These are phyloP conservation scores for Lathyrus aphaca DNA, from an alignment of 306 rosid genomes.

Conservation along the genomic window DNA sequence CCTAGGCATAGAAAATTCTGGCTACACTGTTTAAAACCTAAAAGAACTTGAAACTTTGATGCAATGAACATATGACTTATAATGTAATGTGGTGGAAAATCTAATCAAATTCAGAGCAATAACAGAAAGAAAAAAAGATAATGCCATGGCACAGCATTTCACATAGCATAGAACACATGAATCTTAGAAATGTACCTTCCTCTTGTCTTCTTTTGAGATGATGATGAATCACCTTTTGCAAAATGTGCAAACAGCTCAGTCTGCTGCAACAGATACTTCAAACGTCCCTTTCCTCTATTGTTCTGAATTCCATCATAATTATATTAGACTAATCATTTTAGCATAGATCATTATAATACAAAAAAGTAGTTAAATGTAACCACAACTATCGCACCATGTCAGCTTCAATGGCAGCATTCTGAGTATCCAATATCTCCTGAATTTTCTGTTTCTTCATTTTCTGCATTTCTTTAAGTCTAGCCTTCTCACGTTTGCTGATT, in stretches of 20 bases:
- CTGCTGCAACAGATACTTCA: conserved; percentile 93
- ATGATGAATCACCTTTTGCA: conserved; percentile 85
- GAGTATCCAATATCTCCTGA: conserved; percentile 87
- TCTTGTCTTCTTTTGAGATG: conserved; percentile 72
- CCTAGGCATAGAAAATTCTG: background rate
- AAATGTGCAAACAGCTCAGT: conserved; percentile 97
- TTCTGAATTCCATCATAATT: conserved; percentile 54
- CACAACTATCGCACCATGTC: conserved; percentile 70
- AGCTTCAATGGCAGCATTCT: conserved; percentile 93
- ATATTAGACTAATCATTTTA: background rate
- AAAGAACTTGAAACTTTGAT: conserved; percentile 1
- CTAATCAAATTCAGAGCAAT: background rate
- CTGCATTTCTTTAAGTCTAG: conserved; percentile 81
- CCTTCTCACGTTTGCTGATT: conserved; percentile 87
- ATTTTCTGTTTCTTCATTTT: conserved; percentile 80
- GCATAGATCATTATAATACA: background rate
- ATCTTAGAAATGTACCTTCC: conserved; percentile 65
- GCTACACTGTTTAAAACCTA: background rate
- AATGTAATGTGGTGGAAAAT: background rate
- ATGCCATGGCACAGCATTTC: no score
- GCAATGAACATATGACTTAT: background rate
- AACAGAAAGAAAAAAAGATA: conserved; percentile 1
- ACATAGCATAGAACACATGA: background rate
- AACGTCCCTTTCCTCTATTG: conserved; percentile 84
- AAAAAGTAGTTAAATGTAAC: background rate